A percentile compares a stretch with the other conserved stretches of the same genome.
Evolutionary conservation across 1,284 basidiomycete species (phyloP).

Genomic region (Sporisorium reilianum): DNA sequence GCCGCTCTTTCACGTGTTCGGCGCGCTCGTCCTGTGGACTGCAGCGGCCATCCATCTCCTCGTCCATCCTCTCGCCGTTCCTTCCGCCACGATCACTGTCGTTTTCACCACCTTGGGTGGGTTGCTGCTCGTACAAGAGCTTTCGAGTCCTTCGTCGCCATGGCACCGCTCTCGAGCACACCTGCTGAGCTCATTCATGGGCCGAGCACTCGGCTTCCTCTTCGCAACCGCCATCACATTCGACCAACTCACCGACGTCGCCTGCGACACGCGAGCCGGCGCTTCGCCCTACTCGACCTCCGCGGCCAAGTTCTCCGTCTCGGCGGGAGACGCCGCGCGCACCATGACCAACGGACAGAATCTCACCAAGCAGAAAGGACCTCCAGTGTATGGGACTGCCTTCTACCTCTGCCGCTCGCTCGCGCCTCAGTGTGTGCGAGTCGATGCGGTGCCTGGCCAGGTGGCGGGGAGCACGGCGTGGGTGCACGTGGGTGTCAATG

Average conservation of each 20-base stretch:
- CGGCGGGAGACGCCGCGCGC: conserved; percentile 3
- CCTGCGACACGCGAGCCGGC: conserved; percentile 4
- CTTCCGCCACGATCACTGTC: conserved; percentile 8
- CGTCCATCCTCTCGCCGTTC: conserved; percentile 18
- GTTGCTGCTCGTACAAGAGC: conserved; percentile 9
- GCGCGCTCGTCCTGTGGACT: neutral
- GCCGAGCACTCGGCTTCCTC: conserved; percentile 12
- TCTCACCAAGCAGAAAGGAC: neutral
- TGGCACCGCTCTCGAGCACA: neutral
- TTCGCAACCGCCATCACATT: conserved; percentile 10
- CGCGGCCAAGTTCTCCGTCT: conserved; percentile 12
- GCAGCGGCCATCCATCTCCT: conserved; percentile 11
- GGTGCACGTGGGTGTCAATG: conserved; percentile 6
- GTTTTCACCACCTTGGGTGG: neutral
- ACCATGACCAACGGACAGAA: neutral
- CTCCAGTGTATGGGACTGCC: conserved; percentile 15
- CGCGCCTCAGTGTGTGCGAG: conserved; percentile 13
- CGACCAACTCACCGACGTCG: conserved; percentile 11
- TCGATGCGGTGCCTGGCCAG: conserved; percentile 3
- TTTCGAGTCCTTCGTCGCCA: neutral
- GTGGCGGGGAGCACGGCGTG: conserved; percentile 13
- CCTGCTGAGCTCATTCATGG: conserved; percentile 4
- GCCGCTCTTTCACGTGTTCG: conserved; percentile 11
- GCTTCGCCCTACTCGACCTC: conserved; percentile 8
- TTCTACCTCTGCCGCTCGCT: conserved; percentile 29